Base-by-base conservation (phyloP, 139 green algal species). In the Pseudopediastrum boryanum region DNA sequence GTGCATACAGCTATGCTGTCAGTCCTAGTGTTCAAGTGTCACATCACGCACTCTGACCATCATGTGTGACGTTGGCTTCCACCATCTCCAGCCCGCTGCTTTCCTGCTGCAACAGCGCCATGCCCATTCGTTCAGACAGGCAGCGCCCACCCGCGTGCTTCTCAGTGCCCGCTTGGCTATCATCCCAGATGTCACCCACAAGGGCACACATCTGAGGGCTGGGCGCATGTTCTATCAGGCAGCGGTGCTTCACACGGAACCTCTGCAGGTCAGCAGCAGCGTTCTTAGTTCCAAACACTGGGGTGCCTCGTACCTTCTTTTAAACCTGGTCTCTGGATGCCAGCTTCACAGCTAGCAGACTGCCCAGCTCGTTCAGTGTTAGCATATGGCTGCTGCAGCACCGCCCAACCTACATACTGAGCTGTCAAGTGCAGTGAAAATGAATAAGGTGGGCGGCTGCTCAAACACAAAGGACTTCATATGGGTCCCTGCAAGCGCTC, bases 211-310 rank as follows among this genome's bases (percentile, higher is more conserved):
- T 80, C 86, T 95, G 91, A 2, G 88, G 86, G 31, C 71, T 87
- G 23, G 92, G 92, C 1, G 82, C 86, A 70, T 95, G 92, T 29
- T 91, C 87, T 39, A 92, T 91, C 52, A 93, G 65, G 83, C 92
- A 95, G 2, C 41, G 62, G 31, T 78, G 78, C 3, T 54, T 39
- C 42, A 94, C 58, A 54, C 88, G 86, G 23, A 76, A 48, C 31
- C 90, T 81, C 78, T 89, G 81, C 27, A 21, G 3, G 21, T 41
- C 12, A 2, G 38, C 51, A 33, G 44, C 43, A 58, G 21, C 5
- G 4, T 23, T 69, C 16, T 3, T 43, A 31, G 8, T 31, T 6
- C 10, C 33, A 19, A 31, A 35, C 21, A 7, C 8, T 16, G 21
- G 6, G n/a, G 61, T 66, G 58, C 58, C 9, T 66, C 19, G 58